Conservation (phyloP, 1,284 basidiomycete genomes). For the Phylloporus sp. region DNA sequence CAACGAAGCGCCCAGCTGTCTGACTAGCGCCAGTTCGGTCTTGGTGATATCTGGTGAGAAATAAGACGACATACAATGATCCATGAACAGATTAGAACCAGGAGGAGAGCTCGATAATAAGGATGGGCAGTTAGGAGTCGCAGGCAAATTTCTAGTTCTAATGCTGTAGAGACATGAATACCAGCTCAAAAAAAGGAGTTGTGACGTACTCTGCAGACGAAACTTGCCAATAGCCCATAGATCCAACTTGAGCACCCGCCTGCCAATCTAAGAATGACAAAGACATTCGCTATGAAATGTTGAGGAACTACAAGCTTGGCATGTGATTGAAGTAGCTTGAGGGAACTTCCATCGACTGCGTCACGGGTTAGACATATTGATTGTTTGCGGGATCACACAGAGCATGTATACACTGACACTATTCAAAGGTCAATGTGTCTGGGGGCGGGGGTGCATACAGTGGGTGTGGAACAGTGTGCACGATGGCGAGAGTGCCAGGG, state of each 20-base stretch:
- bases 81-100: slow-evolving; percentile 87
- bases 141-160: slow-evolving; percentile 65
- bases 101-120: slow-evolving; percentile 86
- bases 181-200: background rate
- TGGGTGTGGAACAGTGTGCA: slow-evolving; percentile 60
- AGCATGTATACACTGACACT: slow-evolving; percentile 55
- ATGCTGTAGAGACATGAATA: slow-evolving; percentile 52
- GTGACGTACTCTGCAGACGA: slow-evolving; percentile 75
- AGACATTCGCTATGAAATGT: slow-evolving; percentile 79
- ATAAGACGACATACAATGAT: slow-evolving; percentile 86
- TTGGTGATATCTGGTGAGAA: slow-evolving; percentile 92
- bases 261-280: slow-evolving; percentile 72
- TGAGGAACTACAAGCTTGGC: slow-evolving; percentile 71
- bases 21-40: slow-evolving; percentile 84
- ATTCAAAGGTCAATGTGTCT: slow-evolving; percentile 56
- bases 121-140: slow-evolving; percentile 86
- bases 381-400: background rate
- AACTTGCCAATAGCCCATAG: slow-evolving; percentile 89
- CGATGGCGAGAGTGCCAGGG: slow-evolving; percentile 70
- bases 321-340: slow-evolving; percentile 88
- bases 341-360: slow-evolving; percentile 81
- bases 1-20: slow-evolving; percentile 66
- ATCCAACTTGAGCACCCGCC: slow-evolving; percentile 77
- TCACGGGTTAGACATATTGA: slow-evolving; percentile 13
- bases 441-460: slow-evolving; percentile 60